Evolutionary conservation across 164 flowering plant genomes (phyloP).

Genomic region (Malania oleifera): DNA sequence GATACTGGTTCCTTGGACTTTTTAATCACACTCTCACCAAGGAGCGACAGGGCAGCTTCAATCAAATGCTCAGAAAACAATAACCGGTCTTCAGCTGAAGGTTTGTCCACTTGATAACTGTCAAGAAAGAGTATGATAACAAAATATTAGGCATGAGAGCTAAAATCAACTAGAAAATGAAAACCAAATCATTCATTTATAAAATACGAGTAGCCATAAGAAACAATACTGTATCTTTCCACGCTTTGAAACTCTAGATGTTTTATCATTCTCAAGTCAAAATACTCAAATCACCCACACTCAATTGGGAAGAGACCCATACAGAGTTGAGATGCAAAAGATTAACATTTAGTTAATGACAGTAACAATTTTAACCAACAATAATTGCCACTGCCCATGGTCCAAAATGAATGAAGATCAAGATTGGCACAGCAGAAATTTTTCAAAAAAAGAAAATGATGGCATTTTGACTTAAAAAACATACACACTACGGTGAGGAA

Average conservation of each 20-base stretch:
- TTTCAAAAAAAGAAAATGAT: neutral
- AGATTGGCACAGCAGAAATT: neutral
- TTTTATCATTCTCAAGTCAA: no score
- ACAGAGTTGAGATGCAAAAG: neutral
- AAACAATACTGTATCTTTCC: neutral
- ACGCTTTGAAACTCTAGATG: no score
- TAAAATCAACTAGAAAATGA: neutral
- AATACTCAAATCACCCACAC: no score
- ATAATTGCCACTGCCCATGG: neutral
- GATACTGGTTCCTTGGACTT: slow-evolving; percentile 34
- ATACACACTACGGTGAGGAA: slow-evolving; percentile 72
- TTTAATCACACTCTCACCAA: slow-evolving; percentile 33
- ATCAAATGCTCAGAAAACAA: slow-evolving; percentile 70
- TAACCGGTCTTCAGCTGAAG: slow-evolving; percentile 63
- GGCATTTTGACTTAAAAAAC: slow-evolving; percentile 21
- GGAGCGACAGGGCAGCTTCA: slow-evolving; percentile 72
- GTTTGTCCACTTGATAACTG: slow-evolving; percentile 68
- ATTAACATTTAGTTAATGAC: neutral
- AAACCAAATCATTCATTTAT: neutral
- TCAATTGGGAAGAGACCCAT: no score
- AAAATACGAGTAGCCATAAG: neutral
- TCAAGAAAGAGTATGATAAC: neutral
- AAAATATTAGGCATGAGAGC: neutral
- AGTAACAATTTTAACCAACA: neutral
- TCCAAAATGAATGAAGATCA: neutral